phyloP scores from a whole-genome alignment of 2,329 filamentous ascomycete species.

The Beauveria brongniartii region DNA sequence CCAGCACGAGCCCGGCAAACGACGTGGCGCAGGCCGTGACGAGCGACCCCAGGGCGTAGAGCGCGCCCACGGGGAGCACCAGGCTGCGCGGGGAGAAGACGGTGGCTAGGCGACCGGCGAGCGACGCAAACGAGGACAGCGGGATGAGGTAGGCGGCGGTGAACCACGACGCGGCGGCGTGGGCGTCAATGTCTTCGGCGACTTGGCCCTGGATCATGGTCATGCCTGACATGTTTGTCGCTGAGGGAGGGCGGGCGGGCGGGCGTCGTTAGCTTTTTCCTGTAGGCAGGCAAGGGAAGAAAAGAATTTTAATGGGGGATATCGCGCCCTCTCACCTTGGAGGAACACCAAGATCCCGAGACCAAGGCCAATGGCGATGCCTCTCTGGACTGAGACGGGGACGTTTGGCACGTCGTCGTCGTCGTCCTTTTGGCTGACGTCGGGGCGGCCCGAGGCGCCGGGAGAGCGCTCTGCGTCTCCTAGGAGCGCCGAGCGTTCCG shows the following conservation, averaged over 20 bases:
- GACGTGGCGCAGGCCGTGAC: conserved; percentile 54
- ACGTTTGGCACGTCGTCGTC: neutral
- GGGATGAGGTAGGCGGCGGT: conserved; percentile 64
- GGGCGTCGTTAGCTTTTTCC: too few species aligned
- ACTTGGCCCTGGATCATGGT: conserved; percentile 74
- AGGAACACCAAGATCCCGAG: conserved; percentile 42
- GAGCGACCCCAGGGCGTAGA: conserved; percentile 53
- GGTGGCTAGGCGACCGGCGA: conserved; percentile 63
- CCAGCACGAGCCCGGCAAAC: conserved; percentile 57
- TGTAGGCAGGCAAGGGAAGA: too few species aligned
- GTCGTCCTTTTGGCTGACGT: neutral
- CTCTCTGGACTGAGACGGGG: neutral
- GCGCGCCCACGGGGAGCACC: conserved; percentile 51
- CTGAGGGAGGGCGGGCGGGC: conserved; percentile 20
- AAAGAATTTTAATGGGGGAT: neutral
- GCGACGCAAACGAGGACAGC: conserved; percentile 56
- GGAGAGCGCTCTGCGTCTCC: neutral
- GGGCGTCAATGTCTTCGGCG: conserved; percentile 65
- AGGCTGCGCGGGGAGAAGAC: conserved; percentile 64
- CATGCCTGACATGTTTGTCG: conserved; percentile 69
- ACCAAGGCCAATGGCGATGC: conserved; percentile 3
- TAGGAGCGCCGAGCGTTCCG: neutral
- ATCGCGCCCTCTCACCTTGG: conserved; percentile 35
- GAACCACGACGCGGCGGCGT: conserved; percentile 70
- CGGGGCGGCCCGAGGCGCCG: neutral